Evolutionary conservation across 2,329 filamentous ascomycete genomes (phyloP).

Genomic region (Pseudopyricularia javanii): DNA sequence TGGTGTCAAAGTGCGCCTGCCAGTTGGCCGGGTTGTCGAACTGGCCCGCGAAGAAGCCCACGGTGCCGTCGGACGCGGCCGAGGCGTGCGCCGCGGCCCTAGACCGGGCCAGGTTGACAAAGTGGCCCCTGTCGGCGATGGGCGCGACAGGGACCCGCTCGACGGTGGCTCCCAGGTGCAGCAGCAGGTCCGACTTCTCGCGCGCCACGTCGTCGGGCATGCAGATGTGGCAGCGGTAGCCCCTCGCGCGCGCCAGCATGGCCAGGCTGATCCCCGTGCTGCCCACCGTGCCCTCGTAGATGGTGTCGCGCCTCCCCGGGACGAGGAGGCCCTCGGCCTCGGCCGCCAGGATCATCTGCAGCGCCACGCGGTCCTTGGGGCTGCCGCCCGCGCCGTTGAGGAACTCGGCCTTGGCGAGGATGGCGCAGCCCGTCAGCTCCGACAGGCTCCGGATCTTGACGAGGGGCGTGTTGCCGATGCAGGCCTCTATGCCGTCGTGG

Average conservation of each 20-base stretch:
- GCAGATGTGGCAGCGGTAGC: constrained; percentile 89
- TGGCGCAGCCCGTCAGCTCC: constrained; percentile 77
- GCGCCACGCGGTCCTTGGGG: constrained; percentile 88
- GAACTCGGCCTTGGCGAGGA: constrained; percentile 91
- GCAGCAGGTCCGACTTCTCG: constrained; percentile 82
- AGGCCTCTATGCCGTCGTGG: constrained; percentile 73
- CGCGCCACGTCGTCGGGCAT: constrained; percentile 86
- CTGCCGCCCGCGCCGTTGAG: constrained; percentile 89
- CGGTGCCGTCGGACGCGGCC: constrained; percentile 41
- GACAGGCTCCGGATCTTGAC: constrained; percentile 78
- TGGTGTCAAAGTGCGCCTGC: constrained; percentile 67
- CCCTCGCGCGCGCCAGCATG: constrained; percentile 73
- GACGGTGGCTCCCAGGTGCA: constrained; percentile 83
- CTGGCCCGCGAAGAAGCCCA: constrained; percentile 90
- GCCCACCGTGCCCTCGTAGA: constrained; percentile 95
- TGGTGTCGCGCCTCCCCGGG: constrained; percentile 77
- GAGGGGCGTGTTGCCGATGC: constrained; percentile 87
- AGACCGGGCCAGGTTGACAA: constrained; percentile 78
- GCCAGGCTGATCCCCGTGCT: constrained; percentile 90
- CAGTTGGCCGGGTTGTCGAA: constrained; percentile 90
- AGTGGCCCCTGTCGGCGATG: constrained; percentile 87
- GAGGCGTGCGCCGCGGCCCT: constrained; percentile 64
- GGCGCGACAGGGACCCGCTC: constrained; percentile 83
- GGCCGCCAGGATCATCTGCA: constrained; percentile 76
- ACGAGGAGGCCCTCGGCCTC: constrained; percentile 65